These are phyloP conservation scores for Nitzschia putrida DNA, from an alignment of 108 stramenopile genomes.

Conservation along the genomic window DNA sequence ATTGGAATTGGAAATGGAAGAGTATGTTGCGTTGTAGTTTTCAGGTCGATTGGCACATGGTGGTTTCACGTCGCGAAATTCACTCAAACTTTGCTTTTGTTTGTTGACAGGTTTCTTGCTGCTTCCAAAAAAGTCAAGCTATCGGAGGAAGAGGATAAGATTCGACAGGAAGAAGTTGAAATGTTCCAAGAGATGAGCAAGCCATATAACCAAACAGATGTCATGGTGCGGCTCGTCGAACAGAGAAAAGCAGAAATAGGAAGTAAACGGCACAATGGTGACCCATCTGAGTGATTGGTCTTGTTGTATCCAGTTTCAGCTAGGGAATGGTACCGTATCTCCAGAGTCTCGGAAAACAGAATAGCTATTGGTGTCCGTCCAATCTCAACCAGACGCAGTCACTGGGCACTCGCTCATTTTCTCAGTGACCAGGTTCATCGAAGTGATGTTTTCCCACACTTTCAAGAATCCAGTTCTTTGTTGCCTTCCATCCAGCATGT, in stretches of 20 bases:
- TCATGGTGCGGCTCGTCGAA: background rate
- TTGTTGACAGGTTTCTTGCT: background rate
- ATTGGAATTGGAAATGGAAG: conserved; percentile 81
- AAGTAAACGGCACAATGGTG: too few relatives aligned
- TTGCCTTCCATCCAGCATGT: conserved; percentile 19
- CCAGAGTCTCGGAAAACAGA: background rate
- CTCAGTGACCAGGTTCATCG: background rate
- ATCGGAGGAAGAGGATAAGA: background rate
- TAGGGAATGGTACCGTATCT: too few relatives aligned
- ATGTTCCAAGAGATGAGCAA: background rate
- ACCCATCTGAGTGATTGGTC: too few relatives aligned
- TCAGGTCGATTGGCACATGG: background rate
- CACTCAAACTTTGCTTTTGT: background rate
- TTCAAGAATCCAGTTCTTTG: background rate
- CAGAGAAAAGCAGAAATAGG: background rate
- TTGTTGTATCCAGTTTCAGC: too few relatives aligned
- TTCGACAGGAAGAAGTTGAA: background rate
- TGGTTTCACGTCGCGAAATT: background rate
- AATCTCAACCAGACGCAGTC: background rate
- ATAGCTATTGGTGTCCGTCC: background rate
- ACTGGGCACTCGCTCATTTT: background rate
- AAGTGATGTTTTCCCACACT: background rate
- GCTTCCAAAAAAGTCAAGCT: background rate
- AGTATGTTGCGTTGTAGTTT: conserved; percentile 43
- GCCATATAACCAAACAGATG: background rate